phyloP scores from a whole-genome alignment of 179 eudicot species.

The Spinacia oleracea region DNA sequence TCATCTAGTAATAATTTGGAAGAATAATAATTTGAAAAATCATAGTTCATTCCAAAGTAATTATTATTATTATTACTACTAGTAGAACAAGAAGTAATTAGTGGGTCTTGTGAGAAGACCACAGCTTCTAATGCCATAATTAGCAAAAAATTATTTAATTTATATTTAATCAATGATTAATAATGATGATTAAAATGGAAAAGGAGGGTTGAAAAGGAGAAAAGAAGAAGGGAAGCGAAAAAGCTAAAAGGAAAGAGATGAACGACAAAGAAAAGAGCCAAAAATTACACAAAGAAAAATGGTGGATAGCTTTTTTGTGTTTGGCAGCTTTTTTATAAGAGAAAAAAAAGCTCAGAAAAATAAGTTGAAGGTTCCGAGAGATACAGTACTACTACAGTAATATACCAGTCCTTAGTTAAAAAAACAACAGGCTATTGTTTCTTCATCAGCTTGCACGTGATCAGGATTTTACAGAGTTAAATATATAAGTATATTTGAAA shows the following conservation, averaged over 20 bases:
- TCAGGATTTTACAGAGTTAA: slow-evolving; percentile 14
- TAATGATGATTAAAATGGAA: too few species aligned
- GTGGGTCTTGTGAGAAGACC: slow-evolving; percentile 46
- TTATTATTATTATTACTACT: slow-evolving; percentile 4
- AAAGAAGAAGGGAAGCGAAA: neutral
- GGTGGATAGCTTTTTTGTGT: neutral
- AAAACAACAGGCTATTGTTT: slow-evolving; percentile 10
- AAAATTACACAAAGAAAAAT: slow-evolving; percentile 15
- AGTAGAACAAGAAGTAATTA: slow-evolving; percentile 23
- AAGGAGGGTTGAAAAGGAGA: neutral
- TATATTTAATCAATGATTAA: neutral
- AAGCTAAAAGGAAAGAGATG: neutral
- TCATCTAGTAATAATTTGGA: neutral
- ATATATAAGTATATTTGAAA: neutral
- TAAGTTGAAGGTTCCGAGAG: slow-evolving; percentile 14
- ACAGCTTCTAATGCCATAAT: slow-evolving; percentile 56
- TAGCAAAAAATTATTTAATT: too few species aligned
- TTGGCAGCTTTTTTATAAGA: slow-evolving; percentile 15
- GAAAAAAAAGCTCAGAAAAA: neutral
- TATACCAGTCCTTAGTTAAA: too few species aligned
- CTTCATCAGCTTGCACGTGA: slow-evolving; percentile 43
- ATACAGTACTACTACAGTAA: neutral
- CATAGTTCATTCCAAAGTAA: slow-evolving; percentile 11
- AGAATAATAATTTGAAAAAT: slow-evolving; percentile 16
- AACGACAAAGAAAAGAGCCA: neutral